These are phyloP conservation scores for Zymoseptoria ardabiliae DNA, from an alignment of 2,329 filamentous ascomycete genomes.

Conservation along the genomic window DNA sequence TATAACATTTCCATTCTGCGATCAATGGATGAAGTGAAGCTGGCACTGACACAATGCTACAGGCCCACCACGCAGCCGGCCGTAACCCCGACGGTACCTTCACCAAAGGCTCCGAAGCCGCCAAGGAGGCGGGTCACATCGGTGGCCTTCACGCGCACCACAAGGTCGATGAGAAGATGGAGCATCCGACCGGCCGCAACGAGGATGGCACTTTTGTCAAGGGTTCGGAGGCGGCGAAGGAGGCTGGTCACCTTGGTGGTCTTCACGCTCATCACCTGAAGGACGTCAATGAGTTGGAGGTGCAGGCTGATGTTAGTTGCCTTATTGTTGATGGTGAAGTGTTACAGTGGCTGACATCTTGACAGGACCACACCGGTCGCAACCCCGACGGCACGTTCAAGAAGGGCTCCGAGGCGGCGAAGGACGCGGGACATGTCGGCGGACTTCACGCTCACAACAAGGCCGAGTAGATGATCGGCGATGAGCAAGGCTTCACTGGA, in stretches of 20 bases:
- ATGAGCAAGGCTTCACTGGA: neutral
- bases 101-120: conserved; percentile 16
- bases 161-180: conserved; percentile 8
- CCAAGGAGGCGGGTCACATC: conserved; percentile 18
- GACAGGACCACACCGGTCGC: conserved; percentile 16
- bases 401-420: conserved; percentile 15
- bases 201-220: conserved; percentile 9
- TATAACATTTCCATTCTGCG: neutral
- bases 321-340: neutral
- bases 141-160: conserved; percentile 15
- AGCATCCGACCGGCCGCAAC: conserved; percentile 2
- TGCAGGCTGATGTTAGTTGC: neutral
- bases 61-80: conserved; percentile 12
- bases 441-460: conserved; percentile 1
- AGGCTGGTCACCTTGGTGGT: conserved; percentile 18
- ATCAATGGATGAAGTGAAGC: neutral
- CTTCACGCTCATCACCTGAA: conserved; percentile 7
- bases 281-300: neutral
- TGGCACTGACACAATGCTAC: neutral
- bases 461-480: neutral
- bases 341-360: neutral
- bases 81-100: conserved; percentile 22
- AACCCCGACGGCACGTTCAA: conserved; percentile 18
- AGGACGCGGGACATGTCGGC: conserved; percentile 12
- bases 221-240: conserved; percentile 16